A percentile compares a stretch with the other conserved stretches of the same genome.
Evolutionary conservation across 2,329 filamentous ascomycete genomes (phyloP).

Genomic region (Knufia petricola): DNA sequence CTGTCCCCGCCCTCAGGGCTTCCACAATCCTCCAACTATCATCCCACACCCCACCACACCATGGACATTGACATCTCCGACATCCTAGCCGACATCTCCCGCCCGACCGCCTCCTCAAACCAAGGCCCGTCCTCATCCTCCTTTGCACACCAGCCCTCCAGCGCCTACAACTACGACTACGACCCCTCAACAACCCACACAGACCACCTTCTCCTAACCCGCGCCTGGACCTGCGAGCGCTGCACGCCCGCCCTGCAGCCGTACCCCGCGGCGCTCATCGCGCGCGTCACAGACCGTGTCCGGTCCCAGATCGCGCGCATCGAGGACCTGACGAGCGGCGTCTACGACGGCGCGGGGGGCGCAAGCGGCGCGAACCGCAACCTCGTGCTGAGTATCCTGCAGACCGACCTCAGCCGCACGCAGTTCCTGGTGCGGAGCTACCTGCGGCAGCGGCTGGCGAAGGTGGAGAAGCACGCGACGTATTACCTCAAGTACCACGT

Average conservation of each 20-base stretch:
- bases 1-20: no score
- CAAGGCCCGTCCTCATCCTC: slow-evolving; percentile 28
- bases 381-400: slow-evolving; percentile 85
- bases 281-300: slow-evolving; percentile 66
- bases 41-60: not conserved
- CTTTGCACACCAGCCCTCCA: slow-evolving; percentile 44
- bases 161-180: slow-evolving; percentile 5
- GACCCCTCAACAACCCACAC: slow-evolving; percentile 26
- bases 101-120: slow-evolving; percentile 26
- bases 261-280: slow-evolving; percentile 67
- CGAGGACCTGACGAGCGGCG: slow-evolving; percentile 47
- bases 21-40: no score
- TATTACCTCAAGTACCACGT: slow-evolving; percentile 27
- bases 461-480: slow-evolving; percentile 50
- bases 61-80: slow-evolving; percentile 29
- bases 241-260: slow-evolving; percentile 79
- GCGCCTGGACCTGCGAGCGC: slow-evolving; percentile 87
- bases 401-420: slow-evolving; percentile 90
- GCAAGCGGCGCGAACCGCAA: slow-evolving; percentile 64
- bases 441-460: slow-evolving; percentile 73
- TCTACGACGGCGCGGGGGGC: slow-evolving; percentile 29
- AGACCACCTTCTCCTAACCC: slow-evolving; percentile 81
- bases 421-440: slow-evolving; percentile 84
- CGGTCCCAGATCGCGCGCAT: slow-evolving; percentile 55
- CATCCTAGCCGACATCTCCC: slow-evolving; percentile 42